Base-by-base conservation (phyloP, 805 yeast genomes). In the Nakazawaea holstii region DNA sequence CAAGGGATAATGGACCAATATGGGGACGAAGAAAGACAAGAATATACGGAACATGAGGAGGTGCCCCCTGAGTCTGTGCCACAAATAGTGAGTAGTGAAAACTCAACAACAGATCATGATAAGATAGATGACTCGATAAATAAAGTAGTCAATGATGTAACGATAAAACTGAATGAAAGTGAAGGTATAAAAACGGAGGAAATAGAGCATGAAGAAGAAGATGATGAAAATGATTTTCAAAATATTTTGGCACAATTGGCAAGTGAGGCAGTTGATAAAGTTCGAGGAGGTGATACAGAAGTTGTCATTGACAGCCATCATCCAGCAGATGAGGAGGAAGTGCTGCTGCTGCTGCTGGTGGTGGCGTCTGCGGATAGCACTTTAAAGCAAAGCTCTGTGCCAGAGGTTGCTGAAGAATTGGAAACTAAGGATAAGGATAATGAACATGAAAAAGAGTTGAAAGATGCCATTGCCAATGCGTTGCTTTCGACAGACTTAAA, bases 401-500 rank as follows among this genome's bases (percentile, higher is more conserved):
- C 24, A 20, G 24, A 20, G 24, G 24, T 20, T 20, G 5, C 24
- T 20, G 24, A 20, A 5, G 24, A 20, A 20, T 3, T 20, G 24
- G 24, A 20, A 20, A 5, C 3, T 5, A 20, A 15, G 14, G 30
- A 40, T 31, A 31, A 28, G 7, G 43, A 26, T 6, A 39, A 32
- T 8, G 48, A 43, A 11, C 51, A 55, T 15, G 59, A 58, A 17
- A 27, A 48, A 14, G 59, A 54, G 9, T 42, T 56, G 39, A 42
- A 49, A 13, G 46, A 49, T 20, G 58, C 57, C 1, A 55, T 58
- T 35, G 50, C 55, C 3, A 50, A 52, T 30, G 58, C 58, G 1
- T 37, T 58, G 30, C 29, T 14, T n/a, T 30, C 45, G 2, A 45
- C 39, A 5, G 15, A 38, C 1, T 31, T 41, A 8, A 29, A 29